Evolutionary conservation across 257 asterid species (phyloP), one percentile per base, ranked within the genome.

Genomic region (Plectranthus barbatus): DNA sequence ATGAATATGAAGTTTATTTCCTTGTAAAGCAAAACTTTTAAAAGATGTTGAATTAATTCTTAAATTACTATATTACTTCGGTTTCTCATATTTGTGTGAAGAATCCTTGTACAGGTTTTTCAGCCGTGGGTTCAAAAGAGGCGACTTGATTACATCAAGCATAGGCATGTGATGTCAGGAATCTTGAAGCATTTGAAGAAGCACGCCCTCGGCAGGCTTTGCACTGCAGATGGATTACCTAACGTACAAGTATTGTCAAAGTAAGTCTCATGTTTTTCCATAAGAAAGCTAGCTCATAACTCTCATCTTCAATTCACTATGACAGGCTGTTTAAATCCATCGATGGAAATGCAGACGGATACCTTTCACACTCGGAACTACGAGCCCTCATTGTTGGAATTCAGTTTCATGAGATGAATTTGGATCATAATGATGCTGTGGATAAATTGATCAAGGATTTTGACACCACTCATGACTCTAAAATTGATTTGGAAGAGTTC

Each of bases 121-220:
- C 95, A 88, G 68, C 98, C 98, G 2, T 71, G 85, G 95, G 79
- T 91, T 56, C 98, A 91, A 68, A 81, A 71, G 79, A 84, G 98
- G 66, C 77, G 79, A 34, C 83, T 91, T 59, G 88, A 72, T 47
- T 88, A 33, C 62, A 81, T 79, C 62, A 83, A 86, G 80, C 98
- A 86, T 64, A 86, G 84, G 77, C 96, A 81, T 70, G 85, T 91
- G 69, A 82, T 86, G 49, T 84, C 98, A 5, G 98, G 96, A 49
- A 68, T 91, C 71, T 71, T 91, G 68, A 76, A 69, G 76, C 82
- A 86, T 58, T 70, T 91, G 57, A 86, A 76, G 79, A 83, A 34
- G 83, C 90, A 67, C 18, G 72, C 87, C 62, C 65, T 86, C 34
- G 98, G 98, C 56, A 88, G 64, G 75, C 86, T 91, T 42, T 77